These are phyloP conservation scores for Heliamphora pulchella DNA, from an alignment of 179 eudicot genomes.

Conservation along the genomic window DNA sequence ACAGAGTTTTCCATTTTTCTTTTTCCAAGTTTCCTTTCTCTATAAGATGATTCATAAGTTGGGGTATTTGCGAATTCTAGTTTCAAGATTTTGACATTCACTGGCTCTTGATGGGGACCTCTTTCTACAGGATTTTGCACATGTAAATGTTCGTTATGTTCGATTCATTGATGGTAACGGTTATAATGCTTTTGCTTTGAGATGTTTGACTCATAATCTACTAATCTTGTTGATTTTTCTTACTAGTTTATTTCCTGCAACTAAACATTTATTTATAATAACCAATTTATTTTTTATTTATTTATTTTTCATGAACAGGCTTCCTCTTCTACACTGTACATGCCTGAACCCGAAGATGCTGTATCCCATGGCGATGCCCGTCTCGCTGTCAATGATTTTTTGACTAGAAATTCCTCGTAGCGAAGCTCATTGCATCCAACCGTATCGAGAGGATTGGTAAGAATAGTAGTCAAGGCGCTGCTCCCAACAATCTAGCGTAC, in stretches of 20 bases:
- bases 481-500: neutral
- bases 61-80: neutral
- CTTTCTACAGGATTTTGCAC: neutral
- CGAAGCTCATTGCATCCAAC: constrained; percentile 8
- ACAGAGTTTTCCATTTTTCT: no score
- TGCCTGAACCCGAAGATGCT: constrained; percentile 97
- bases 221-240: neutral
- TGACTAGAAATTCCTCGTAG: constrained; percentile 53
- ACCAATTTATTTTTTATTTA: no score
- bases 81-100: neutral
- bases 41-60: neutral
- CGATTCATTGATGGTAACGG: neutral
- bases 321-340: constrained; percentile 59
- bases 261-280: neutral
- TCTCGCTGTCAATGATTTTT: constrained; percentile 89
- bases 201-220: neutral
- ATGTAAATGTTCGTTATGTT: neutral
- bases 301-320: constrained; percentile 42
- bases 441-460: neutral
- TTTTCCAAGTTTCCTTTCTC: no score
- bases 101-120: neutral
- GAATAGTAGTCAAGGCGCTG: neutral
- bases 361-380: constrained; percentile 88
- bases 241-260: neutral
- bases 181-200: neutral